Conservation (phyloP, 345 rosid species). For the Citrus cavaleriei region DNA sequence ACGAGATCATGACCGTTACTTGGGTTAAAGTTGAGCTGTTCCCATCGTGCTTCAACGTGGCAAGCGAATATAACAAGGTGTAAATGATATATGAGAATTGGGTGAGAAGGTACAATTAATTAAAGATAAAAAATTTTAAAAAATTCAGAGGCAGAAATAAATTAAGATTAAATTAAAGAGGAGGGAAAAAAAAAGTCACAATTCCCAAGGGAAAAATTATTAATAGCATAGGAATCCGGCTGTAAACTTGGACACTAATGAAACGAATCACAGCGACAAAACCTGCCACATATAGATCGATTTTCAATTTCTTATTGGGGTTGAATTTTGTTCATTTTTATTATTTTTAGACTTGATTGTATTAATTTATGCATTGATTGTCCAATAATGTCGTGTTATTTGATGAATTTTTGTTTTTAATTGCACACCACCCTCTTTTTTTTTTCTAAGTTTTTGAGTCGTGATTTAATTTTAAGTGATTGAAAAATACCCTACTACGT, state of each 20-base stretch:
- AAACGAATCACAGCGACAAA: slow-evolving; percentile 34
- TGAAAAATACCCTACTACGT: too few species aligned
- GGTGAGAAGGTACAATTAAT: slow-evolving; percentile 16
- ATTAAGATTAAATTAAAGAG: background rate
- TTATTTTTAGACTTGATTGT: background rate
- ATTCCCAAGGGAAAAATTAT: slow-evolving; percentile 23
- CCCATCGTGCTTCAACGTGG: slow-evolving; percentile 68
- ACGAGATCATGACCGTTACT: slow-evolving; percentile 39
- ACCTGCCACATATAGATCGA: slow-evolving; percentile 36
- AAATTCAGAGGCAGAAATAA: background rate
- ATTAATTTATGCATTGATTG: background rate
- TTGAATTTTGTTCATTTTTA: slow-evolving; percentile 3
- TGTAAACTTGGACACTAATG: slow-evolving; percentile 46
- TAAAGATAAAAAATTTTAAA: background rate
- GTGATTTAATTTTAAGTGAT: too few species aligned
- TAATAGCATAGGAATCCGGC: slow-evolving; percentile 43
- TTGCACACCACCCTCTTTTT: background rate
- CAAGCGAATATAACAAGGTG: slow-evolving; percentile 34
- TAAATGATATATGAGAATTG: slow-evolving; percentile 22
- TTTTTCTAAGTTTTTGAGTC: too few species aligned
- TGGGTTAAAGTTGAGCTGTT: slow-evolving; percentile 46
- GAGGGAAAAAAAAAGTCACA: slow-evolving; percentile 18
- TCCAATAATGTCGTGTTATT: background rate
- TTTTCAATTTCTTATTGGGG: slow-evolving; percentile 18
- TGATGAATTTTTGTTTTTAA: background rate